A percentile compares a stretch with the other conserved stretches of the same genome.
phyloP scores from a whole-genome alignment of 306 rosid species.

The Vigna unguiculata region DNA sequence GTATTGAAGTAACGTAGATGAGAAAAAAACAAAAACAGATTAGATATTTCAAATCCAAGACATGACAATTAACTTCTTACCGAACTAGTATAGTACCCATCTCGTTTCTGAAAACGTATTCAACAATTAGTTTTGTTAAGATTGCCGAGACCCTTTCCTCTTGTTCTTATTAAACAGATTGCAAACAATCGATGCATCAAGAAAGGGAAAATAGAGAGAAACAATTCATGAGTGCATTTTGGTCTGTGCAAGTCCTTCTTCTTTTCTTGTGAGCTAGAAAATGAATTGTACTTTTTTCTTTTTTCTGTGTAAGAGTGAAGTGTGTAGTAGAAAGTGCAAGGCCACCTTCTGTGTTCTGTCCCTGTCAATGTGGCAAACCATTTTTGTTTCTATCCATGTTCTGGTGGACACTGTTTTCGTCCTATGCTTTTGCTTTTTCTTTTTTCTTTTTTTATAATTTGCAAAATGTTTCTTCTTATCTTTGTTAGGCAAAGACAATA shows the following conservation, averaged over 20 bases:
- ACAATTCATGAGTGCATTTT: too few relatives aligned
- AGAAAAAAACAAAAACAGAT: not conserved
- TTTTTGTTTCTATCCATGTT: conserved; percentile 30
- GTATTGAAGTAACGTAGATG: not conserved
- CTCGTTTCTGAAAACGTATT: too few relatives aligned
- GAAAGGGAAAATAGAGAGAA: not conserved
- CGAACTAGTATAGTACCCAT: not conserved
- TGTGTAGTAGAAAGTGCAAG: conserved; percentile 12
- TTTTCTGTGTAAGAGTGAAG: not conserved
- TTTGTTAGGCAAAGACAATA: not conserved
- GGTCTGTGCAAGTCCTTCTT: not conserved
- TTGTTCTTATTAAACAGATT: too few relatives aligned
- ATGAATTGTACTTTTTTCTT: not conserved
- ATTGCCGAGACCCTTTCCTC: too few relatives aligned
- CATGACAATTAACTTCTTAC: not conserved
- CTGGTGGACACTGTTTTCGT: not conserved
- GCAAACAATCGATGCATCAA: not conserved
- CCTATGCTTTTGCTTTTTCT: not conserved
- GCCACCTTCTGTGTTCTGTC: conserved; percentile 19
- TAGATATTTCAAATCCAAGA: not conserved
- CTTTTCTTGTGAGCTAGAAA: not conserved
- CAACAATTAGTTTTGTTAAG: too few relatives aligned
- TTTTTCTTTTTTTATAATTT: not conserved
- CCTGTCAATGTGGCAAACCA: conserved; percentile 21
- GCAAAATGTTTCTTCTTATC: not conserved